Conservation (phyloP, 2,329 filamentous ascomycete genomes). For the Elsinoe arachidis region DNA sequence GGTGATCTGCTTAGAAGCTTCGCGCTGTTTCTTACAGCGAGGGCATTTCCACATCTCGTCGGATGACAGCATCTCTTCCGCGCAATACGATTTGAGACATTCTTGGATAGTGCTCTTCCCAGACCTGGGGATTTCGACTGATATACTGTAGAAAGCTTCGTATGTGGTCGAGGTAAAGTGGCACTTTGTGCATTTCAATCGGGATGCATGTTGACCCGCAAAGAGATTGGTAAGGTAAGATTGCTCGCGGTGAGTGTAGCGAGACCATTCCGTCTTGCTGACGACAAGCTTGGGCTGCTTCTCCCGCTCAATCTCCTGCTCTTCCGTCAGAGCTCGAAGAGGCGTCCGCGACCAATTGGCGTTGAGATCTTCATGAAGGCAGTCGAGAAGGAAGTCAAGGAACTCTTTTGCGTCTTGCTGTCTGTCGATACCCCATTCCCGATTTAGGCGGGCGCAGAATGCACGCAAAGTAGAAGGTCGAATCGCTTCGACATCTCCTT, state of each 20-base stretch:
- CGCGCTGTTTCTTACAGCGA: constrained; percentile 58
- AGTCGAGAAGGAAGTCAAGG: constrained; percentile 70
- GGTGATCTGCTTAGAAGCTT: constrained; percentile 60
- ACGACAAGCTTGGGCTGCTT: constrained; percentile 53
- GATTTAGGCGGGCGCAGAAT: constrained; percentile 56
- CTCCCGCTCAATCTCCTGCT: constrained; percentile 54
- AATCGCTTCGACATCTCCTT: constrained; percentile 43
- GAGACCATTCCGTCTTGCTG: constrained; percentile 65
- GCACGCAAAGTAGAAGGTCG: constrained; percentile 42
- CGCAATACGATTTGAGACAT: constrained; percentile 61
- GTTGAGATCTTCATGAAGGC: constrained; percentile 82
- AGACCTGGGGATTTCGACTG: constrained; percentile 58
- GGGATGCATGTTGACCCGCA: constrained; percentile 59
- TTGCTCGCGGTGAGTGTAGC: constrained; percentile 58
- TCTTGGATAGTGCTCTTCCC: constrained; percentile 55
- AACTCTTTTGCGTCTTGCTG: constrained; percentile 95
- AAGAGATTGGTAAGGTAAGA: constrained; percentile 76
- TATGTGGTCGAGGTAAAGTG: constrained; percentile 57
- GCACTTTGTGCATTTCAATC: constrained; percentile 53
- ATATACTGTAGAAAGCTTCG: constrained; percentile 62
- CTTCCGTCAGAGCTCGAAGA: constrained; percentile 48
- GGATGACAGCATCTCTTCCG: constrained; percentile 57
- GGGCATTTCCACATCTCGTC: constrained; percentile 67
- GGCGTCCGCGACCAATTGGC: constrained; percentile 51
- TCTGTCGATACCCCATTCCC: constrained; percentile 60